Evolutionary conservation across 768 basidiomycete genomes (phyloP), one percentile per base, ranked within the genome.

Genomic region (Kwoniella bestiolae): DNA sequence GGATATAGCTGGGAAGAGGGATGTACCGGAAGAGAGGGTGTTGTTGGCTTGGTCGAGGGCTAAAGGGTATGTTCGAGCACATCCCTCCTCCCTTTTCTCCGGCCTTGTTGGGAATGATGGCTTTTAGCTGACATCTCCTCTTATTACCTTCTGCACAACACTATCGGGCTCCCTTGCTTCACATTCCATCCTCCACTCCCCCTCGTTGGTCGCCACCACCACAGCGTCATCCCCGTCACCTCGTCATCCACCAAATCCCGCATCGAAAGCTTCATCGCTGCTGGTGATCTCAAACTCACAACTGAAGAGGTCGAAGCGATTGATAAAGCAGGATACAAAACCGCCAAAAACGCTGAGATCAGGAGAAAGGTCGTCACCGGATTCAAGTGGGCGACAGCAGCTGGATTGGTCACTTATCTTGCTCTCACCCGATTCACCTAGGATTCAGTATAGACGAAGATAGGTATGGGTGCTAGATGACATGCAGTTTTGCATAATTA

Each of bases 301-400:
- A 60, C 69, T 9, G 72, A 77, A 14, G 77, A 82, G 14, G 59
- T 79, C 12, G 34, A 67, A 26, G 65, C 68, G 6, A 76, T 82
- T 49, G 81, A 81, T 38, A 51, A 71, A 64, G 80, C 78, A 2
- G 80, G 79, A 3, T 60, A 45, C 51, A 74, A 72, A 66, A 72
- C 72, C 18, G 63, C 31, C 7, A 49, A 21, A 49, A 29, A 49
- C 23, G 46, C 58, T 21, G 46, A 60, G 16, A 23, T 60, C n/a
- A 60, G 28, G 34, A 47, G 41, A 23, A 60, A 45, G 28, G 21
- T 41, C 3, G 25, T 49, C 23, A 49, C 18, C 4, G 31, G 46
- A n/a, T 29, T 28, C 29, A 60, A 60, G n/a, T 60, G 58, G 58
- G 8, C 50, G 28, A 35, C 47, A 28, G 58, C 46, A 6, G 58